These are phyloP conservation scores for Odontarrhena argentea DNA, from an alignment of 345 rosid species.

Conservation along the genomic window DNA sequence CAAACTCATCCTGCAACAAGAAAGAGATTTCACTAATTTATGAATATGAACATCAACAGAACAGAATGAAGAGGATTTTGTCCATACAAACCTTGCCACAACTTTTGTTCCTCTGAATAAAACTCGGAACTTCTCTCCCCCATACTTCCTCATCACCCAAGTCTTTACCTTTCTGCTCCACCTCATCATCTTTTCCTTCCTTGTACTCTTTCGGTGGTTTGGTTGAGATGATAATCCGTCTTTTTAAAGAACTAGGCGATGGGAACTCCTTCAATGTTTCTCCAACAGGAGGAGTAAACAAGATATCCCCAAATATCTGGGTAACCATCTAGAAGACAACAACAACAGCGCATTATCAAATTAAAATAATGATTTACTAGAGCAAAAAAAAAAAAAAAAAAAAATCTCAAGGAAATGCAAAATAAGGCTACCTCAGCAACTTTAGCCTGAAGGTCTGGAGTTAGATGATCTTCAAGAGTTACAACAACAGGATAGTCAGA, in stretches of 20 bases:
- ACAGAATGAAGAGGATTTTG: constrained; percentile 19
- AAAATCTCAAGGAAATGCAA: background rate
- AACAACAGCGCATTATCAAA: constrained; percentile 12
- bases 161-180: constrained; percentile 46
- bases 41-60: constrained; percentile 25
- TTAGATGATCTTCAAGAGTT: constrained; percentile 87
- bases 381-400: background rate
- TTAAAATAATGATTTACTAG: background rate
- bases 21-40: background rate
- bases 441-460: constrained; percentile 78
- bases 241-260: constrained; percentile 67
- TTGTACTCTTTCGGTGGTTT: constrained; percentile 86
- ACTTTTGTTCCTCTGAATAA: constrained; percentile 39
- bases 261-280: constrained; percentile 73
- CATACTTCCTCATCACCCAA: constrained; percentile 67
- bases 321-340: constrained; percentile 65
- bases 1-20: constrained; percentile 48
- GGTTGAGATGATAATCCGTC: constrained; percentile 68
- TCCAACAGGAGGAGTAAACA: constrained; percentile 63
- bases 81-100: constrained; percentile 20
- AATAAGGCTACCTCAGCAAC: constrained; percentile 63
- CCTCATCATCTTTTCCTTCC: constrained; percentile 37
- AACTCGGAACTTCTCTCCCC: constrained; percentile 73
- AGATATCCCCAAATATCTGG: constrained; percentile 71
- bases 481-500: constrained; percentile 80